Evolutionary conservation across 2,329 filamentous ascomycete species (phyloP), one percentile per base, ranked within the genome.

Genomic region (Sclerotinia nivalis): DNA sequence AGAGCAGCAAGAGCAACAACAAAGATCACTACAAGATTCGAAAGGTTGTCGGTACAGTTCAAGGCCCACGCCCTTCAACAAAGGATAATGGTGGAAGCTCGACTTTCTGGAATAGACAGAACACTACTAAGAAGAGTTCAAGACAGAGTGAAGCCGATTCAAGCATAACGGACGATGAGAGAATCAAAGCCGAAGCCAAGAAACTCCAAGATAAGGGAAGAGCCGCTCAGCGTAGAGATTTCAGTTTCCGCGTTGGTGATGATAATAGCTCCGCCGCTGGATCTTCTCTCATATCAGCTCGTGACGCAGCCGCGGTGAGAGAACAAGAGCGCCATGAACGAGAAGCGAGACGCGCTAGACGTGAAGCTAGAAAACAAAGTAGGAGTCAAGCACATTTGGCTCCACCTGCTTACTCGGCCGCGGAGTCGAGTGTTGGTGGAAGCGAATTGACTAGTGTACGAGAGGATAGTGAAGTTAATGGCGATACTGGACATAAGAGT

Each of bases 201-300:
- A 82, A 83, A 52, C 79, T 87, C n/a, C 83, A 85, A 67, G 85
- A 87, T 68, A 84, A 86, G 74, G 84, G 83, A 64, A 83, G 86
- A 13, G 77, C 80, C 5, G 79, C 75, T 34, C 73, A 74, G 45
- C 71, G 75, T n/a, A 72, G 78, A 31, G 77, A 79, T 65, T 79
- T 79, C 69, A 75, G 72, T 45, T 79, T 79, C 72, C 73, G 75
- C 49, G 68, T 66, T 45, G 77, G 77, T 1, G 77, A 79, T 59
- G 78, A 79, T 40, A 73, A 69, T 58, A 75, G 72, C 6, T 73
- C 74, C 28, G 69, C 69, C 43, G 70, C 64, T 22, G 52, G 37
- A 45, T 56, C 49, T n/a, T 66, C 64, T 37, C 31, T 68, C 5
- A 45, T 70, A 4, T 69, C 61, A 34, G 58, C 25, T 43, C 37